These are phyloP conservation scores for Fennellomyces sp. DNA, from an alignment of 371 early-diverging fungal genomes.

Conservation along the genomic window DNA sequence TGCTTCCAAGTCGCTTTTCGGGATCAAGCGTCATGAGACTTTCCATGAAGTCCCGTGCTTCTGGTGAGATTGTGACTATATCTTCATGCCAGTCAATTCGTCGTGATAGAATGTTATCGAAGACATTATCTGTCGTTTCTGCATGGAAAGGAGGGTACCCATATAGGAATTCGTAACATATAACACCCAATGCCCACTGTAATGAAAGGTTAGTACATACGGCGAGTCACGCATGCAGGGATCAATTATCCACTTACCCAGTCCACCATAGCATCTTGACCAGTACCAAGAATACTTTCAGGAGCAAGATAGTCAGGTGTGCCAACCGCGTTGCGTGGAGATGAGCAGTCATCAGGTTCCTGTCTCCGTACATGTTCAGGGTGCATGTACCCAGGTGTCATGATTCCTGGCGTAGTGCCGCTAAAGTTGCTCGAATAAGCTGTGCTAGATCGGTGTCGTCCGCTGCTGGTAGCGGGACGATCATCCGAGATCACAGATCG, in stretches of 20 bases:
- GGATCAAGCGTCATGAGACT: conserved; percentile 78
- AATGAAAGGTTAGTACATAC: not conserved
- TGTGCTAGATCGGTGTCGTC: conserved; percentile 23
- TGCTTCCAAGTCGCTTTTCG: conserved; percentile 72
- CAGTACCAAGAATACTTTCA: conserved; percentile 87
- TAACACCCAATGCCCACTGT: conserved; percentile 91
- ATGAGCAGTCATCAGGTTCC: conserved; percentile 4
- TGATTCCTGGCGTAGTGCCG: conserved; percentile 22
- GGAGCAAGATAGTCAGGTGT: conserved; percentile 99
- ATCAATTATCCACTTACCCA: conserved; percentile 79
- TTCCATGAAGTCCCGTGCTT: conserved; percentile 89
- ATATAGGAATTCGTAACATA: conserved; percentile 88
- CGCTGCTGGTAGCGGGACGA: not conserved
- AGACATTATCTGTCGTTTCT: conserved; percentile 80
- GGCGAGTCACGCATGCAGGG: not conserved
- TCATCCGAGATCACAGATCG: not conserved
- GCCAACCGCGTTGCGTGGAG: conserved; percentile 65
- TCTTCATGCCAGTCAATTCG: conserved; percentile 75
- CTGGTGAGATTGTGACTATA: conserved; percentile 72
- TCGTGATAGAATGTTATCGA: conserved; percentile 84
- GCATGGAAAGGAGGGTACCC: conserved; percentile 92
- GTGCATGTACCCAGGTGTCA: conserved; percentile 20
- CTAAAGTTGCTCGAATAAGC: conserved; percentile 14
- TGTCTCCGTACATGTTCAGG: conserved; percentile 21
- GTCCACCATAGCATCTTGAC: conserved; percentile 87